phyloP scores from a whole-genome alignment of 2,329 filamentous ascomycete species.

The Fusarium globosum region DNA sequence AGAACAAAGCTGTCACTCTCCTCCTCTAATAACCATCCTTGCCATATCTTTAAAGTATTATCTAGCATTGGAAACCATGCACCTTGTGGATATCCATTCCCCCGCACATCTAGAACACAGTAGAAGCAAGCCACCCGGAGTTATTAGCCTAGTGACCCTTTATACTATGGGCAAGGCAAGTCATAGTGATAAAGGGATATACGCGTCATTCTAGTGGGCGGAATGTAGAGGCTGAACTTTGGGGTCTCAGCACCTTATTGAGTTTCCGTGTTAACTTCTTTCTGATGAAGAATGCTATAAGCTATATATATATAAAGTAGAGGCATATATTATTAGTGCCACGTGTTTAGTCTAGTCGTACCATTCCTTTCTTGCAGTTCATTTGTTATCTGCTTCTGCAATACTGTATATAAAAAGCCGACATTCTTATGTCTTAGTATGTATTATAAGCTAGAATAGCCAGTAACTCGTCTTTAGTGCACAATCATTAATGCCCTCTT shows the following conservation, averaged over 20 bases:
- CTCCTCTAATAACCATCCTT: neutral
- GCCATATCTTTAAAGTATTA: neutral
- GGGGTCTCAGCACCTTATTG: neutral
- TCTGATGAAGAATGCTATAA: neutral
- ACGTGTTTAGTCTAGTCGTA: neutral
- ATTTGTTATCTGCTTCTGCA: neutral
- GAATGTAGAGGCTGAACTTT: neutral
- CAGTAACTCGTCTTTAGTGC: neutral
- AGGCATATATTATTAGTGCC: neutral
- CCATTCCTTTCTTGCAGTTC: neutral
- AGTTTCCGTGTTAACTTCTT: neutral
- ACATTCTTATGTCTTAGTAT: neutral
- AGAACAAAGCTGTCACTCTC: neutral
- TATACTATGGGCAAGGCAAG: too few relatives aligned
- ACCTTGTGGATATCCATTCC: fast-evolving
- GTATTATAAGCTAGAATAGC: neutral
- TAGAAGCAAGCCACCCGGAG: fast-evolving
- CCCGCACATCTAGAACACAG: neutral
- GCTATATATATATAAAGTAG: neutral
- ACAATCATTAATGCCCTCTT: neutral
- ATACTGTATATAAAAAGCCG: neutral
- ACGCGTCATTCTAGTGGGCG: neutral
- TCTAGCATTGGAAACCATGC: fast-evolving
- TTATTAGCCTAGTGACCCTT: neutral
- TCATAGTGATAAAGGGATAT: too few relatives aligned